Base-by-base conservation (phyloP, 2,329 filamentous ascomycete species). In the Lasiodiplodia sp. region DNA sequence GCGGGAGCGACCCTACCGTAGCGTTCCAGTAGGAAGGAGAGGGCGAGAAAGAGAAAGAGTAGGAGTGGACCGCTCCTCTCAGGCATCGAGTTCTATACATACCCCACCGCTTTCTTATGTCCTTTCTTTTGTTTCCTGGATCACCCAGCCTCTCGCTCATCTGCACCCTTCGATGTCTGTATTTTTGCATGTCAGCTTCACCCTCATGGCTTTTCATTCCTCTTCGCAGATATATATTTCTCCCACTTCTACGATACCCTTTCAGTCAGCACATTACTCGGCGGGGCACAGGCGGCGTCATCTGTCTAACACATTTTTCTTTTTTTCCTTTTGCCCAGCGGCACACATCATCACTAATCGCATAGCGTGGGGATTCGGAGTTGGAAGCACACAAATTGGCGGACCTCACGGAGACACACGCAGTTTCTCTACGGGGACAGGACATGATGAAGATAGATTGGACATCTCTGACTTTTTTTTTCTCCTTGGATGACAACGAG, bases 301-400 rank as follows among this genome's bases (percentile, higher is more conserved):
- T 64, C 60, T 64, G 60, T 64, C 60, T 52, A 52, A 52, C 44
- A 64, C 31, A 25, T 64, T 64, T 64, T 47, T 47, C 31, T 37
- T 63, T 62, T 21, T 21, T 64, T 44, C 60, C 31, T 51, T 63
- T 62, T 21, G n/a, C 60, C 51, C 31, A 47, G 23, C 28, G 44
- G 51, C 60, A 64, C 28, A 64, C 60, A 64, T 64, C 60, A 64
- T 64, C 60, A 64, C 60, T 64, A 64, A 64, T 64, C 60, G 60
- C 60, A 64, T 64, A 64, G 60, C 60, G 60, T 64, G 60, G 60
- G 60, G 44, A 64, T 64, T 64, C 31, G 60, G 60, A 64, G 60
- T 64, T 64, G 60, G 44, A 64, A 52, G 12, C 60, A 60, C 57
- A 64, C 60, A 64, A 52, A 64, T 64, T 64, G 60, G 60, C 28